Conservation (phyloP, 2,329 filamentous ascomycete genomes). For the Aspergillus transmontanensis region DNA sequence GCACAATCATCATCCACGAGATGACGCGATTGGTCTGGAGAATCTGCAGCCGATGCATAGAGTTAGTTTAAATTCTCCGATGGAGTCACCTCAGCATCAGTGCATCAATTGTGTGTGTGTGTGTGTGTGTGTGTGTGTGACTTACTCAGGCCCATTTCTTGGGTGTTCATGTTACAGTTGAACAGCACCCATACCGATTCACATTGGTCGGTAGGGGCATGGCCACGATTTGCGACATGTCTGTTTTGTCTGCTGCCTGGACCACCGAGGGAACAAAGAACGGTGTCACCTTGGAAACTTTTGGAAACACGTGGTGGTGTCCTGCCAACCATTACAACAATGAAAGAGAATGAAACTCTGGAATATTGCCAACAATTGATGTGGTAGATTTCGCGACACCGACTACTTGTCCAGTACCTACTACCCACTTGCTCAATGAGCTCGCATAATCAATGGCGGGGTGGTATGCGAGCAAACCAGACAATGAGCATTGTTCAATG, state of each 20-base stretch:
- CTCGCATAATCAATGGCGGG: not conserved
- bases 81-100: not conserved
- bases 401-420: not conserved
- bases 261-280: not conserved
- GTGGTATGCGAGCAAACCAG: not conserved
- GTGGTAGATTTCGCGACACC: not conserved
- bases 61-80: slow-evolving; percentile 1
- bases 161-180: not conserved
- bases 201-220: not conserved
- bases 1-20: not conserved
- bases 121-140: not conserved
- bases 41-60: not conserved
- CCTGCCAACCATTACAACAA: not conserved
- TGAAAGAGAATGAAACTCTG: not conserved
- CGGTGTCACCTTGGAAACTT: not conserved
- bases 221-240: not conserved
- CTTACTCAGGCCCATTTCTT: not conserved
- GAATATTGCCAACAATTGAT: not conserved
- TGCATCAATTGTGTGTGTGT: not conserved
- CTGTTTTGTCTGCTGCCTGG: not conserved
- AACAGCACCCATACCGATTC: not conserved
- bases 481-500: slow-evolving; percentile 1
- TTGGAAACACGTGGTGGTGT: not conserved
- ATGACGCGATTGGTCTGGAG: not conserved
- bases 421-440: not conserved